Base-by-base conservation (phyloP, 257 asterid genomes). In the Cynanchum wilfordii region DNA sequence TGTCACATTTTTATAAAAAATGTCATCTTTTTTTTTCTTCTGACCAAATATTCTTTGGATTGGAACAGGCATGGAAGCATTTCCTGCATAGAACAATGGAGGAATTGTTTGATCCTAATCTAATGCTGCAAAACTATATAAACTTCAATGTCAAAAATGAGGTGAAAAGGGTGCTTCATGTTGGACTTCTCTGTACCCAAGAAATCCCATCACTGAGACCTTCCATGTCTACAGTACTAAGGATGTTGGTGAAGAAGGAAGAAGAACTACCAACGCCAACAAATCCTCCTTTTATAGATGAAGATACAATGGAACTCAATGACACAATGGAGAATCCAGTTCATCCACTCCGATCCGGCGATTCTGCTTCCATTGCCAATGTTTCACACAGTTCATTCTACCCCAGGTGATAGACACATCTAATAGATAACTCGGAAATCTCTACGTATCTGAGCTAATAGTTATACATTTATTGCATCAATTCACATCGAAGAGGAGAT, bases 141-240 rank as follows among this genome's bases (percentile, higher is more conserved):
- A 70, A 73, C 65, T 20, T 20, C 54, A 75, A 54, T 19, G 74
- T 76, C 7, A 59, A 75, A 65, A 44, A 20, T 33, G 87, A 84
- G 77, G 78, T 71, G 20, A 66, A 57, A 7, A 81, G 84, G 60
- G 80, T 77, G 50, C 66, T 79, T 17, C 86, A 79, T 30, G 70
- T 82, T 29, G 86, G 86, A 33, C 78, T 83, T 42, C 47, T 83
- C 22, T 83, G 85, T 67, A 80, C 83, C 16, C 87, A 83, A 44
- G 83, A 81, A 63, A 67, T 70, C 42, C 73, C 85, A 0, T 59
- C 80, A 0, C 40, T 80, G 29, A 24, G 85, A 72, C 87, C 87
- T 25, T 76, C 78, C 68, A 81, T 81, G 85, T 81, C 83, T 1
- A 73, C 63, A 38, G 80, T 64, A 15, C 51, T 80, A 65, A 73